Base-by-base conservation (phyloP, 1,139 yeast genomes). In the Candida sanyaensis region DNA sequence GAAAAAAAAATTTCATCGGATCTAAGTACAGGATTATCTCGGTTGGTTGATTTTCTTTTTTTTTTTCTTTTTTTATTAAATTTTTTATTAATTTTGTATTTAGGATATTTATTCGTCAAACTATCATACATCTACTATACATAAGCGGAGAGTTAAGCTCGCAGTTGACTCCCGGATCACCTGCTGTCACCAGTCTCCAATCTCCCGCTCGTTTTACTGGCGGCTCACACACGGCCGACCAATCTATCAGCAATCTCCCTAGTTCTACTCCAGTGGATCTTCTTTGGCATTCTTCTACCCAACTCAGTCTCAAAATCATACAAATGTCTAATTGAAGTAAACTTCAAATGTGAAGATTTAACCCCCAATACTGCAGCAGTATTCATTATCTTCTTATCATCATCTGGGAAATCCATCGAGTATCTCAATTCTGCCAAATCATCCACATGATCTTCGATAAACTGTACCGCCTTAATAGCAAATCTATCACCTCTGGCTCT, bases 311-410 rank as follows among this genome's bases (percentile, higher is more conserved):
- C 98, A 60, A 75, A 84, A 63, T 90, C 96, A 71, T 87, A 91
- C 57, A 93, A 77, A 53, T 80, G 81, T 62, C 88, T 78, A 50
- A 93, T 79, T 5, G 93, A 77, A 9, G 89, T 78, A 72, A 88
- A 90, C 53, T 69, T 81, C 61, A 92, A 75, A 62, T 87, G 89
- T 9, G 96, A 84, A 37, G 89, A 83, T 63, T 84, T 83, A 53
- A 92, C 80, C 57, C 99, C 98, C 57, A 93, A 73, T 13, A 93
- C 97, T 26, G 88, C 83, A 23, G 97, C 97, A 33, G 96, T 86
- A 8, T 70, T 72, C 31, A 73, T 57, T 21, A 82, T 63, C 37
- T 62, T 58, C 47, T 60, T 61, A 50, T 67, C 64, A 44, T 72
- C 77, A 41, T 50, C 54, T 17, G 68, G 71, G 65, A 61, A 76